Conservation (phyloP, 2,329 filamentous ascomycete species). For the Aureobasidium leucospermi region DNA sequence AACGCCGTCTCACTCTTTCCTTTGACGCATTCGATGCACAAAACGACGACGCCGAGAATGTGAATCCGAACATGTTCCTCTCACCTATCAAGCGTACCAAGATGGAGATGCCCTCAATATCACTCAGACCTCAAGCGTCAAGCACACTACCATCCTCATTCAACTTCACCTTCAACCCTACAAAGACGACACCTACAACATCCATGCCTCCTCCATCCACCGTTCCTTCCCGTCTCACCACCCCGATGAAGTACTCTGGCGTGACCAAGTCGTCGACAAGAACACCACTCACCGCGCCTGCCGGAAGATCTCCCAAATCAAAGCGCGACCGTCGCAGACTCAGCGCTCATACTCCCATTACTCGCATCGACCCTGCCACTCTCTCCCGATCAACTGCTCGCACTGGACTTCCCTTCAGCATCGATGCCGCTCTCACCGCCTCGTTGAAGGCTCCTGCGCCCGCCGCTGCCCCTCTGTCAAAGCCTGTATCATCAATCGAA, state of each 20-base stretch:
- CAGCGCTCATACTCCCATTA: conserved; percentile 47
- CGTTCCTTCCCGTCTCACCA: conserved; percentile 24
- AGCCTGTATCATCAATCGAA: conserved; percentile 45
- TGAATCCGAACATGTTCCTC: conserved; percentile 46
- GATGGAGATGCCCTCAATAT: conserved; percentile 25
- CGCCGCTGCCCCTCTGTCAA: conserved; percentile 26
- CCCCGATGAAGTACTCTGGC: conserved; percentile 30
- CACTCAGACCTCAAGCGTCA: conserved; percentile 32
- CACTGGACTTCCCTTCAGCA: conserved; percentile 61
- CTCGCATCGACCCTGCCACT: conserved; percentile 63
- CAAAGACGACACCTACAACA: conserved; percentile 24
- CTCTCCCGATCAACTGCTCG: conserved; percentile 44
- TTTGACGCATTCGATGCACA: conserved; percentile 30
- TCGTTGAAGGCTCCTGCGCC: conserved; percentile 52
- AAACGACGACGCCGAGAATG: conserved; percentile 49
- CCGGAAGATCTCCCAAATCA: conserved; percentile 69
- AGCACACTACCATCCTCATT: conserved; percentile 29
- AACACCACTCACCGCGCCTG: conserved; percentile 51
- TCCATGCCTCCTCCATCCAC: conserved; percentile 32
- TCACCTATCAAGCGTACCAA: conserved; percentile 50
- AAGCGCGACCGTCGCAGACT: conserved; percentile 66
- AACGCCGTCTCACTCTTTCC: conserved; percentile 39
- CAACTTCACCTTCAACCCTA: conserved; percentile 17
- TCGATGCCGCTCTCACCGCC: conserved; percentile 74
- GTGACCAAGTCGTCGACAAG: conserved; percentile 38